Conservation (phyloP, 2,329 filamentous ascomycete species). For the Colletotrichum tamarilloi region DNA sequence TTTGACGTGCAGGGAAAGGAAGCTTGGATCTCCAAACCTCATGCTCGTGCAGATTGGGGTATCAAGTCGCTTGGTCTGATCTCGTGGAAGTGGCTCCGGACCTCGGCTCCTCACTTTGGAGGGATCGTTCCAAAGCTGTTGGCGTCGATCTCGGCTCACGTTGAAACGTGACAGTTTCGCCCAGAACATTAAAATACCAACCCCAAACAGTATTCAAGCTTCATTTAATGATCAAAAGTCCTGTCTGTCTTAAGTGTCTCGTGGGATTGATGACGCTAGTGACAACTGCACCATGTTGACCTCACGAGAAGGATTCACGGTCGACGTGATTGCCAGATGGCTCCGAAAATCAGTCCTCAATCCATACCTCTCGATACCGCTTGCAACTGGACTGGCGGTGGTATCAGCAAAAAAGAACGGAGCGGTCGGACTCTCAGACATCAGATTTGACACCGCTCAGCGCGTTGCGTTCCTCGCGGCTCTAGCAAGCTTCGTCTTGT, state of each 20-base stretch:
- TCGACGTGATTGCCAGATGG: conserved; percentile 38
- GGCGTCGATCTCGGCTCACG: neutral
- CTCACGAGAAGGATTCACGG: conserved; percentile 40
- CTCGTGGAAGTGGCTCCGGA: neutral
- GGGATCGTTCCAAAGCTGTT: neutral
- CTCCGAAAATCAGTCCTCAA: conserved; percentile 38
- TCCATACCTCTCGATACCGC: conserved; percentile 34
- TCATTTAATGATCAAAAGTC: neutral
- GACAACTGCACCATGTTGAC: neutral
- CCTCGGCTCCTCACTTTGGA: conserved; percentile 14
- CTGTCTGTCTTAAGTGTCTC: too few species aligned
- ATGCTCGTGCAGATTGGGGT: conserved; percentile 2
- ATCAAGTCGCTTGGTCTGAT: conserved; percentile 2
- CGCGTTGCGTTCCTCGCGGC: conserved; percentile 28
- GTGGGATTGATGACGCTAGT: too few species aligned
- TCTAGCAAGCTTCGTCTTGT: conserved; percentile 33
- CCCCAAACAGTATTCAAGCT: neutral
- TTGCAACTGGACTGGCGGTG: conserved; percentile 33
- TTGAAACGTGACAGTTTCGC: conserved; percentile 32
- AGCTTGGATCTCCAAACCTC: neutral
- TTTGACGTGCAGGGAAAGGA: neutral
- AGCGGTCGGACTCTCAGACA: neutral
- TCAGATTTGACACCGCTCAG: neutral
- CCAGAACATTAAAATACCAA: neutral
- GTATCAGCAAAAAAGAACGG: conserved; percentile 11